Conservation (phyloP, 495 filamentous ascomycete genomes). For the Talaromyces nanjingensis region DNA sequence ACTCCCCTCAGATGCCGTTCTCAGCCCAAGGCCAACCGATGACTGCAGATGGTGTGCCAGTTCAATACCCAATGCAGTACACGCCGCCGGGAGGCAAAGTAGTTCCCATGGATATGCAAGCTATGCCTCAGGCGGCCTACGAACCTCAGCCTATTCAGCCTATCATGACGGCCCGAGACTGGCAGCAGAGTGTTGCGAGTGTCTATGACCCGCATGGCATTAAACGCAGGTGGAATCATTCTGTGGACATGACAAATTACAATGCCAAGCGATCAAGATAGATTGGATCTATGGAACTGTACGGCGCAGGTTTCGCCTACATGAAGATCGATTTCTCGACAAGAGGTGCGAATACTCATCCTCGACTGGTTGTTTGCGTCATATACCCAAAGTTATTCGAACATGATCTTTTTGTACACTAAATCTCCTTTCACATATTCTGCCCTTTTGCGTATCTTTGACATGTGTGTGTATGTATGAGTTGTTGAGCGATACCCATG, state of each 20-base stretch:
- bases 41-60: conserved; percentile 21
- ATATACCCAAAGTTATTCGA: conserved; percentile 1
- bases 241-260: conserved; percentile 27
- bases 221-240: conserved; percentile 64
- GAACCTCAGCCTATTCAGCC: conserved; percentile 48
- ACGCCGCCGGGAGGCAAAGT: conserved; percentile 24
- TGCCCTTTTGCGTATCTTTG: neutral
- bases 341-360: neutral
- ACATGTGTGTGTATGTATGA: conserved; percentile 4
- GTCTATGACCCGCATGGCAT: conserved; percentile 70
- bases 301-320: conserved; percentile 4
- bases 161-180: conserved; percentile 85
- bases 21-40: conserved; percentile 22
- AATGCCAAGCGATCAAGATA: conserved; percentile 32
- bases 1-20: conserved; percentile 41
- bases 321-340: neutral
- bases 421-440: neutral
- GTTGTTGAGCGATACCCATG: conserved; percentile 7
- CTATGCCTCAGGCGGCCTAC: conserved; percentile 48
- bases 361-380: neutral
- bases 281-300: neutral
- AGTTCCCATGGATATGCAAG: conserved; percentile 33
- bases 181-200: conserved; percentile 91
- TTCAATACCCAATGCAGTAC: conserved; percentile 36
- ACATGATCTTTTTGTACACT: conserved; percentile 4